phyloP scores from a whole-genome alignment of 1,284 basidiomycete species.

The Xerocomus tenax region DNA sequence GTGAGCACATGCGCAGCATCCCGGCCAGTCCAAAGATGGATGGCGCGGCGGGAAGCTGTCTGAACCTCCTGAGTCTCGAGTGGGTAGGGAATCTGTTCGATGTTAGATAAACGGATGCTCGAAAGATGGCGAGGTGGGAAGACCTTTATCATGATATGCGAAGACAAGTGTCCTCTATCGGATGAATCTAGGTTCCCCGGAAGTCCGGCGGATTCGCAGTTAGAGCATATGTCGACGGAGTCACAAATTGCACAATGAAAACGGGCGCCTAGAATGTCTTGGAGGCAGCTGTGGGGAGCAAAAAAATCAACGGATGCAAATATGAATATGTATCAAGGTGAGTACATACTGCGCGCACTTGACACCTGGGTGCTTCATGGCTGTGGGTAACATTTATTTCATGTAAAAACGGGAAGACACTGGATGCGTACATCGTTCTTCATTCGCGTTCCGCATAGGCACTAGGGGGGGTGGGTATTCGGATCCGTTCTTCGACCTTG shows the following conservation, averaged over 20 bases:
- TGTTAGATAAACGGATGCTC: background rate
- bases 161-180: conserved; percentile 68
- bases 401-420: conserved; percentile 5
- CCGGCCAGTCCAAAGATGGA: conserved; percentile 66
- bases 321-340: background rate
- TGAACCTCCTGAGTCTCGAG: conserved; percentile 66
- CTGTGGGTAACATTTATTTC: conserved; percentile 31
- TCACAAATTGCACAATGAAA: conserved; percentile 88
- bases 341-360: conserved; percentile 68
- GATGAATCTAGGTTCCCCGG: conserved; percentile 69
- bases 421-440: conserved; percentile 53
- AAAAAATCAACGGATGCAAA: background rate
- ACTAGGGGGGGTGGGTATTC: conserved; percentile 28
- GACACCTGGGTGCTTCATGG: conserved; percentile 63
- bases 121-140: conserved; percentile 7
- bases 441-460: conserved; percentile 35
- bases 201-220: conserved; percentile 79
- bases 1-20: conserved; percentile 54
- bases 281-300: conserved; percentile 57
- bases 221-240: conserved; percentile 75
- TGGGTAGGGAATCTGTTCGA: conserved; percentile 69
- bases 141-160: conserved; percentile 90
- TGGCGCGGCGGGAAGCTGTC: conserved; percentile 63
- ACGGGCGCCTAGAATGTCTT: conserved; percentile 80
- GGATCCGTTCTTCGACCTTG: conserved; percentile 36